Percentiles rank a stretch among this genome's conserved stretches.
phyloP scores from a whole-genome alignment of 1,139 yeast genomes.

The Suhomyces panamericanus region DNA sequence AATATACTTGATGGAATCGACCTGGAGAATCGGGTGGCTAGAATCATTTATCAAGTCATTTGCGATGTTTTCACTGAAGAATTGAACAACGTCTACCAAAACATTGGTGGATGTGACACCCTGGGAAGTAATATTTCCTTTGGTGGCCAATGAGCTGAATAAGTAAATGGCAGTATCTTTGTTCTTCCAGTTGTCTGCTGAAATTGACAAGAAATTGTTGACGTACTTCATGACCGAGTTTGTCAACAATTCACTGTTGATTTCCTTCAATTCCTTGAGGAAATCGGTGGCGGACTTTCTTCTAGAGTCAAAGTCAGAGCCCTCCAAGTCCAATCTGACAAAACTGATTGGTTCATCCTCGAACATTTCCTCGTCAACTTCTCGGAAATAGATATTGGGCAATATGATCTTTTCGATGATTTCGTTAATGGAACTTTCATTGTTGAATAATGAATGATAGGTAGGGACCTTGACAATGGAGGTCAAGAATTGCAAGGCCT shows the following conservation, averaged over 20 bases:
- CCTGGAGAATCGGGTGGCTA: conserved; percentile 72
- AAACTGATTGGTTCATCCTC: conserved; percentile 97
- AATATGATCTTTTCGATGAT: conserved; percentile 80
- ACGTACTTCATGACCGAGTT: conserved; percentile 77
- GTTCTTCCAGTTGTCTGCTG: conserved; percentile 62
- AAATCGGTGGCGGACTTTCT: conserved; percentile 91
- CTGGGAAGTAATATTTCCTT: conserved; percentile 77
- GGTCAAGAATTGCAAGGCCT: conserved; percentile 77
- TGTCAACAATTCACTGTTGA: conserved; percentile 74
- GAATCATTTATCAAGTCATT: conserved; percentile 63
- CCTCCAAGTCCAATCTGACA: conserved; percentile 91
- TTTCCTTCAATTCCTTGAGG: conserved; percentile 79
- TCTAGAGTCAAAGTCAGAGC: conserved; percentile 90
- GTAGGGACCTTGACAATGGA: conserved; percentile 73
- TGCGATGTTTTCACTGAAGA: conserved; percentile 79
- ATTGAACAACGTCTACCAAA: conserved; percentile 80
- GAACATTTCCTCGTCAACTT: conserved; percentile 85
- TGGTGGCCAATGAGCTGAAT: conserved; percentile 87
- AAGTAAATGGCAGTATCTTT: conserved; percentile 87
- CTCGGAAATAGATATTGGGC: conserved; percentile 84
- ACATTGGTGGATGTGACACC: conserved; percentile 91
- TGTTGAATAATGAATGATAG: conserved; percentile 61
- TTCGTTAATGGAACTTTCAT: conserved; percentile 68
- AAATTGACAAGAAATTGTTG: conserved; percentile 56
- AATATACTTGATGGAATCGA: conserved; percentile 91